A percentile compares a stretch with the other conserved stretches of the same genome.
Conservation (phyloP, 441 rosid species). For the Eugenia klotzschiana region DNA sequence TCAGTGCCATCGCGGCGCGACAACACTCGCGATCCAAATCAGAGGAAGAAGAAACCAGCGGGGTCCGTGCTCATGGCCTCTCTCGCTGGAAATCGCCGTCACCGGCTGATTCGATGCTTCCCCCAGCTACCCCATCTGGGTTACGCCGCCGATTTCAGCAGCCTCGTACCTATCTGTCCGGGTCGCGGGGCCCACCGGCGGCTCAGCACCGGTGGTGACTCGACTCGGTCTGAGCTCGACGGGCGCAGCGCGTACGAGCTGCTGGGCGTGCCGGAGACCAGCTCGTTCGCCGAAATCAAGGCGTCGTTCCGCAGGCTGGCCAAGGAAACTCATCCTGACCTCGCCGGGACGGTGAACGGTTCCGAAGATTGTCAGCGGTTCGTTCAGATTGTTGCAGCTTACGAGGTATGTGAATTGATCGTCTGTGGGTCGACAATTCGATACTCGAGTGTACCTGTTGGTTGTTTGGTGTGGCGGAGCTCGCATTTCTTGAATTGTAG, state of each 20-base stretch:
- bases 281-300: conserved; percentile 76
- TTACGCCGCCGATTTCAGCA: neutral
- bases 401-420: conserved; percentile 37
- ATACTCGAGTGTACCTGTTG: neutral
- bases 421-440: neutral
- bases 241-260: conserved; percentile 62
- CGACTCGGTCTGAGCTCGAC: conserved; percentile 37
- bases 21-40: neutral
- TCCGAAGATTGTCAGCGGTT: conserved; percentile 43
- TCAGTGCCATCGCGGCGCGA: neutral
- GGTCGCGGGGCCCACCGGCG: neutral
- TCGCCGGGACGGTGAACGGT: conserved; percentile 24
- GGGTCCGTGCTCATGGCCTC: conserved; percentile 13
- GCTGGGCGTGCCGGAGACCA: conserved; percentile 47
- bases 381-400: conserved; percentile 82
- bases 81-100: conserved; percentile 14
- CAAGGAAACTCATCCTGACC: conserved; percentile 88
- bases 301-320: conserved; percentile 74
- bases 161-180: neutral
- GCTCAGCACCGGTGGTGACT: conserved; percentile 16
- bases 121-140: neutral
- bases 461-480: neutral
- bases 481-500: neutral
- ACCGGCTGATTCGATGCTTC: conserved; percentile 7
- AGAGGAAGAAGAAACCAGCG: neutral